Base-by-base conservation (phyloP, 306 rosid genomes). In the Psophocarpus tetragonolobus region DNA sequence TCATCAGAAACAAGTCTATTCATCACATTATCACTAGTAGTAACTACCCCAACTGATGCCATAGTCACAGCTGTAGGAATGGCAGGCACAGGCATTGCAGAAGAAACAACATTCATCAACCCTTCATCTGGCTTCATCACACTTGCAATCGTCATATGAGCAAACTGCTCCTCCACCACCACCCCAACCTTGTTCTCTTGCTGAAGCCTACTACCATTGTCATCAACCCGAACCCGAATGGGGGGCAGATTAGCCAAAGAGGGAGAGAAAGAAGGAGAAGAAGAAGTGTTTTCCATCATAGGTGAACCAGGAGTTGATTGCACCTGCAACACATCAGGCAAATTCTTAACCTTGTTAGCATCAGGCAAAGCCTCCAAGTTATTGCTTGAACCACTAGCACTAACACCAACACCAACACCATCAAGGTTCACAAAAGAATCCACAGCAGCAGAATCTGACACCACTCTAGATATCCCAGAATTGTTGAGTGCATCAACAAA, bases 401-500 rank as follows among this genome's bases (percentile, higher is more conserved):
- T 87, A 82, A 76, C 88, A 53, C 60, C 91, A 36, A 78, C 92
- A 53, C 83, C 87, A 85, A 71, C 88, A 41, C 56, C 68, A 78
- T 85, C 93, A 54, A 90, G 90, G 53, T 82, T 85, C 71, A 92
- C 61, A 51, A 92, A 66, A 63, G 85, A 81, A 18, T 80, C 88
- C 71, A 73, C 75, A 4, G 83, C 66, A 8, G 93, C 96, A 0
- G 99, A 86, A 70, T 96, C 98, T 8, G 99, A 92, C 0, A 86
- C 74, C 7, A 84, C 88, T 5, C 97, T 51, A 0, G 89, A 56
- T 0, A 88, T 45, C 4, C 90, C 97, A 0, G 91, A 87, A 32
- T 91, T 87, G 73, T 96, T 96, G 1, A 92, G 92, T 2, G 99
- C 97, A 42, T 96, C 94, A 9, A 96, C 98, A 61, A 96, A 96